Evolutionary conservation across 2,329 filamentous ascomycete species (phyloP).

Genomic region (Colletotrichum sp.): DNA sequence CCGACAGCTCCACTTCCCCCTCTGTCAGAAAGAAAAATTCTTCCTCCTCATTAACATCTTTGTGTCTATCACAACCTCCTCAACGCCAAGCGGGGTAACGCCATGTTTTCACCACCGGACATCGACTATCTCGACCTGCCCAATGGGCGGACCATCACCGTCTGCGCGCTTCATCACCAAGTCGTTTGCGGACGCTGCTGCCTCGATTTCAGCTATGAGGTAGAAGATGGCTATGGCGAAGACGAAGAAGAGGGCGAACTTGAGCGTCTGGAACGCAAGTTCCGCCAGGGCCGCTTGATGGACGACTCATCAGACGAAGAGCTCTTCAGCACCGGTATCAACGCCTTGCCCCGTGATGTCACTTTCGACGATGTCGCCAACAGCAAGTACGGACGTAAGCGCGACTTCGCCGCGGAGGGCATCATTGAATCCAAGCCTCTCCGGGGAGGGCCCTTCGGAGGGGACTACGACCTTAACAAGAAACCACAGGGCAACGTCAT

Average conservation of each 20-base stretch:
- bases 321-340: constrained; percentile 22
- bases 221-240: not conserved
- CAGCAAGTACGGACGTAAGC: constrained; percentile 33
- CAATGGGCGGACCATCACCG: not conserved
- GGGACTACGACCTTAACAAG: not conserved
- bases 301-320: not conserved
- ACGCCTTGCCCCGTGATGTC: constrained; percentile 38
- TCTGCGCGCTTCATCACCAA: not conserved
- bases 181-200: constrained; percentile 1
- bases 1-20: not conserved
- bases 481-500: constrained; percentile 23
- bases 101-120: not conserved
- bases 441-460: not conserved
- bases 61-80: rapidly evolving
- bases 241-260: not conserved
- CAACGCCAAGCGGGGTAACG: not conserved
- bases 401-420: no score
- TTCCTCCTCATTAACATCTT: no score
- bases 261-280: not conserved
- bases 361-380: constrained; percentile 39
- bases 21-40: not conserved
- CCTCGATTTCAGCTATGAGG: not conserved
- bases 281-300: not conserved
- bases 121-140: not conserved
- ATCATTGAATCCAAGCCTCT: not conserved